Base-by-base conservation (phyloP, 1,284 basidiomycete genomes). In the Trametes hirsuta region DNA sequence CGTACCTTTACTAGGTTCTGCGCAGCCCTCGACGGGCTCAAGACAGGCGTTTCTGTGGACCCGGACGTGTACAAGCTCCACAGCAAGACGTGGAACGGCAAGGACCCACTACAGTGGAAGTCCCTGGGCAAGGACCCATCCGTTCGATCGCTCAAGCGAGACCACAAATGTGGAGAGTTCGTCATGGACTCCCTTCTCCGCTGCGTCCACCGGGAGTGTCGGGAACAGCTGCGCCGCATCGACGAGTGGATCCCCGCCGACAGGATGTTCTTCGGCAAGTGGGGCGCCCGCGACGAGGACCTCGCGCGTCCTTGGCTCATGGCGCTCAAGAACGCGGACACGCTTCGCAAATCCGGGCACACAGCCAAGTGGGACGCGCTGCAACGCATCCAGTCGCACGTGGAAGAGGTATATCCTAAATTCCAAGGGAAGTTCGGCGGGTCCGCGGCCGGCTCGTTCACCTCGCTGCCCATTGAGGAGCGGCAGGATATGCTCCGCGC, bases 11-110 rank as follows among this genome's bases (percentile, higher is more conserved):
- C 2, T 46, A 88, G 86, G 75, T 89, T 88, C 65, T 84, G 82
- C 63, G 80, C 79, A 41, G 75, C 82, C 6, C 77, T 89, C 2
- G 87, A 89, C 65, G 83, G 84, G 0, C 69, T 79, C 6, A 88
- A 88, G 68, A 84, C 82, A n/a, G 86, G 86, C 0, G 73, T 84
- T 47, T 76, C 73, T 1, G 77, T 87, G 30, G 66, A 69, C 6
- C 72, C 69, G 0, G 65, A 74, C 0, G 68, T 75, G 8, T 71
- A 59, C n/a, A 53, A 46, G 6, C 72, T 74, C 47, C 60, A 59
- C 37, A 30, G 55, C 51, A 18, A 55, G 47, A 15, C 63, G 64
- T 37, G 50, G 49, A 0, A n/a, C 40, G 3, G 59, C 62, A 1
- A 15, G 34, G 6, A 30, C 30, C 30, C 30, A 30, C 72, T 70